phyloP scores from a whole-genome alignment of 345 rosid genomes.

The Euphorbia peplus region DNA sequence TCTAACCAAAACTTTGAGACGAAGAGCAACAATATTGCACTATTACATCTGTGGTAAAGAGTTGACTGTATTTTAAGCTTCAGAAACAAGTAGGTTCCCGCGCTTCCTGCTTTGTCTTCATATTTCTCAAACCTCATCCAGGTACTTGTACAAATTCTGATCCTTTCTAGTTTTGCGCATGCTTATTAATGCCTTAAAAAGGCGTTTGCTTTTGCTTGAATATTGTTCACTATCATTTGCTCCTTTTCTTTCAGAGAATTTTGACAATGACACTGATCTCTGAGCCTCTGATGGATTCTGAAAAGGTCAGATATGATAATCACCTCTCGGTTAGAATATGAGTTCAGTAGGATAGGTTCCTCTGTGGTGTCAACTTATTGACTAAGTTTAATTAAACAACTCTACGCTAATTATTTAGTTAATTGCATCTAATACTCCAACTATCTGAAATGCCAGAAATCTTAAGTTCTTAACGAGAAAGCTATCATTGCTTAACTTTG shows the following conservation, averaged over 20 bases:
- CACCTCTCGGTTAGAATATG: not conserved
- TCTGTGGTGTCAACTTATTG: not conserved
- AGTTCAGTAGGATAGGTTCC: not conserved
- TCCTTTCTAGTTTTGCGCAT: constrained; percentile 52
- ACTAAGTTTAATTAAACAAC: not conserved
- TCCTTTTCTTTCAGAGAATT: constrained; percentile 29
- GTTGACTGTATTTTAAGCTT: not conserved
- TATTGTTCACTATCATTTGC: constrained; percentile 31
- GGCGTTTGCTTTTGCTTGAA: constrained; percentile 52
- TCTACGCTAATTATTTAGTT: not conserved
- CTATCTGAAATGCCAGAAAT: no score
- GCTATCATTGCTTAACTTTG: no score
- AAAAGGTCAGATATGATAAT: constrained; percentile 5
- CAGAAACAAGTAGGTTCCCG: not conserved
- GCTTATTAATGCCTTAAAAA: constrained; percentile 67
- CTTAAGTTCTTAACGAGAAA: no score
- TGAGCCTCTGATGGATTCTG: constrained; percentile 46
- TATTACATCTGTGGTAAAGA: not conserved
- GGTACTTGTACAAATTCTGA: constrained; percentile 25
- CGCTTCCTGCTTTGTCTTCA: constrained; percentile 9
- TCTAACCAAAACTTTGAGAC: constrained; percentile 3
- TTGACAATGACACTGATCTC: constrained; percentile 46
- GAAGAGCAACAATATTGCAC: not conserved
- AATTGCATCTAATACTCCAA: no score
- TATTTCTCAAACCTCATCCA: constrained; percentile 33